Base-by-base conservation (phyloP, 129 eudicot genomes). In the Heracleum sosnowskyi region DNA sequence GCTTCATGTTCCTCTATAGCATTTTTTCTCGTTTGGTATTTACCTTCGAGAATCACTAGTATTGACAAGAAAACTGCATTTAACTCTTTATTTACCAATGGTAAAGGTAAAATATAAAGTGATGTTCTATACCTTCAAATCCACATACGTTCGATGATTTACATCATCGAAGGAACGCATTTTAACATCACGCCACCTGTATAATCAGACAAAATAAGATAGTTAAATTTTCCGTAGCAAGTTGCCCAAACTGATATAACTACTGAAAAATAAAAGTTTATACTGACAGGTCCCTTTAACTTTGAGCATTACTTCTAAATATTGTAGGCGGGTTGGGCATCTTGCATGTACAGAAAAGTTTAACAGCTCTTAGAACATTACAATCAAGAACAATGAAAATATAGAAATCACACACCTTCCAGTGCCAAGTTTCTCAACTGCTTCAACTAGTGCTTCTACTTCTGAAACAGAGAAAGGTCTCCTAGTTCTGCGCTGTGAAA, bases 111-210 rank as follows among this genome's bases (percentile, higher is more conserved):
- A 63, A 11, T 29, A 26, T 28, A 64, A 15, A 28, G 5, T 31
- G 71, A 0, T 31, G 71, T 1, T 64, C 2, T 31, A 26, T 78
- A 95, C 99, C 96, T 95, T 95, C 88, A 95, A 84, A 82, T 95
- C 99, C 73, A 95, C 99, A 83, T 95, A 95, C 20, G 99, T 95
- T 73, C 99, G 86, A 82, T 95, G 99, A 82, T 90, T 90, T 76
- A 97, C 97, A 83, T 88, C 84, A 83, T 92, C 92, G 84, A 95
- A 95, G 1, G 99, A 90, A 79, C 92, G 89, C 66, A 95, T 84
- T 80, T 95, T 95, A 68, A 92, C 96, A 79, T 95, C 97, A 39
- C 99, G 97, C 99, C 99, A 95, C 87, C 99, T 93, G 84, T 83
- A 88, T 18, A 77, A 80, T 22, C 22, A 31, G 73, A 76, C 57